Evolutionary conservation across 2,329 filamentous ascomycete genomes (phyloP).

Genomic region (Alternaria ventricosa): DNA sequence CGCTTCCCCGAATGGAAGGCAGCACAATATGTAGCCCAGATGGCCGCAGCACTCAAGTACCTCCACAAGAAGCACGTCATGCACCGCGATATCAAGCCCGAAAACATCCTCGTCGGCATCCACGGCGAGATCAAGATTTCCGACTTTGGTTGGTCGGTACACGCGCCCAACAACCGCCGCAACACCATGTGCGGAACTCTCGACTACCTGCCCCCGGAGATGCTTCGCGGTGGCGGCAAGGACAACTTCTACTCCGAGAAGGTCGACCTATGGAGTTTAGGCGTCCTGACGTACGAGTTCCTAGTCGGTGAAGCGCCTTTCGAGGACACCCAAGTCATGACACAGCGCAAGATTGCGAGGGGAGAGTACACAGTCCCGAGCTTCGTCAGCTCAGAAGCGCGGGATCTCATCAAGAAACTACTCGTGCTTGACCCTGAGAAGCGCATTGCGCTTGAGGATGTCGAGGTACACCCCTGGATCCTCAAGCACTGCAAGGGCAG

Average conservation of each 20-base stretch:
- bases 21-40: constrained; percentile 86
- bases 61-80: constrained; percentile 97
- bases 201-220: constrained; percentile 97
- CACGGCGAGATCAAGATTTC: constrained; percentile 99
- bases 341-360: constrained; percentile 83
- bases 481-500: constrained; percentile 80
- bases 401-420: constrained; percentile 86
- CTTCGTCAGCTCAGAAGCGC: constrained; percentile 89
- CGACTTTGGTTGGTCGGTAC: constrained; percentile 98
- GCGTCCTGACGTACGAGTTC: constrained; percentile 95
- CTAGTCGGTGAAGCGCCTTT: constrained; percentile 95
- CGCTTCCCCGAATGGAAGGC: constrained; percentile 87
- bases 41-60: constrained; percentile 88
- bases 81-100: constrained; percentile 96
- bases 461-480: constrained; percentile 94
- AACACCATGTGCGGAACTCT: constrained; percentile 97
- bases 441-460: constrained; percentile 85
- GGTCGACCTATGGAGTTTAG: constrained; percentile 94
- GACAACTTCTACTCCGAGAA: constrained; percentile 95
- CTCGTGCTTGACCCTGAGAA: constrained; percentile 94
- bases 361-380: constrained; percentile 92
- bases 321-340: constrained; percentile 94
- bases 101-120: constrained; percentile 95
- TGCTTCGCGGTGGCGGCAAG: constrained; percentile 81
- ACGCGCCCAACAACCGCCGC: constrained; percentile 91